These are phyloP conservation scores for Solanum chacoense DNA, from an alignment of 305 asterid species.

Conservation along the genomic window DNA sequence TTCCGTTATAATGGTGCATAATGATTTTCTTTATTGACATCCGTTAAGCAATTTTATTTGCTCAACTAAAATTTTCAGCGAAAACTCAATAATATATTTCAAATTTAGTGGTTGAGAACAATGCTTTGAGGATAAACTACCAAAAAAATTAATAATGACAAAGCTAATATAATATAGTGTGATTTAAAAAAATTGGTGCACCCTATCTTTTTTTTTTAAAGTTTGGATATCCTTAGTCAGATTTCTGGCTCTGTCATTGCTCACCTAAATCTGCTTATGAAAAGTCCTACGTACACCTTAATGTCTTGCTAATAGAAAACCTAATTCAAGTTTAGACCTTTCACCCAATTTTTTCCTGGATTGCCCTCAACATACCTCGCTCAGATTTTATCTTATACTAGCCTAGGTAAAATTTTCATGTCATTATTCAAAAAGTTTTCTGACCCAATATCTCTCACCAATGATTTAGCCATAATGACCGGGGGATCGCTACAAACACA, in stretches of 20 bases:
- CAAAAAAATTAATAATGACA: neutral
- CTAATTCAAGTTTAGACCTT: neutral
- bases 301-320: neutral
- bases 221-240: neutral
- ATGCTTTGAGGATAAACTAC: neutral
- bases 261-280: neutral
- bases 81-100: neutral
- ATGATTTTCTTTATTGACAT: neutral
- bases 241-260: neutral
- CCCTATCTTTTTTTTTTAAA: neutral
- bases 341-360: neutral
- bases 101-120: neutral
- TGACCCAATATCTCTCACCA: neutral
- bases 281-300: too few species aligned
- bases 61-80: neutral
- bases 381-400: too few species aligned
- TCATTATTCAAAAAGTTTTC: neutral
- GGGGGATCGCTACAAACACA: neutral
- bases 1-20: neutral
- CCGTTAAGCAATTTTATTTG: neutral
- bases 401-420: too few species aligned
- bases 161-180: neutral
- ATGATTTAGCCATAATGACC: neutral
- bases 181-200: neutral
- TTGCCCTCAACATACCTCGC: neutral